Evolutionary conservation across 306 rosid species (phyloP), one percentile per base, ranked within the genome.

Genomic region (Carpinus viminea): DNA sequence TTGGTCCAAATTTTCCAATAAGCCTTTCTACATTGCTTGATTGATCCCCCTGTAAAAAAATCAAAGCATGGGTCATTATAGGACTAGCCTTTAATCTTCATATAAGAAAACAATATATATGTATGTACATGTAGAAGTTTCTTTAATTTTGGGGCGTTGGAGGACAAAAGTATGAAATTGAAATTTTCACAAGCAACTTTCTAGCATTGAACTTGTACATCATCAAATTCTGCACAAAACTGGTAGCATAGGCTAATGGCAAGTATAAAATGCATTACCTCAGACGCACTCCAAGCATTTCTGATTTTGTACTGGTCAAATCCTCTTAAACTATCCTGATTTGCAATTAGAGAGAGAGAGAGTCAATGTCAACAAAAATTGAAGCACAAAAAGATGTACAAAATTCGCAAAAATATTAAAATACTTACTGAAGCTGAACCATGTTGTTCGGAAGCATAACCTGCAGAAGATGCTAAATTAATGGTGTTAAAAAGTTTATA

Each of bases 21-120:
- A 95, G 79, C 20, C 91, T 89, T 71, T 86, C 73, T 55, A 92
- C 97, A 79, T 84, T 98, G 66, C 74, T 89, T 70, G 91, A 84
- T 68, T 77, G 90, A 79, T 77, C 91, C 74, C 80, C 90, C 96
- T 91, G 88, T 53, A 81, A 80, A 78, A 78, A 76, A 68, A 83
- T 74, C 70, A 70, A 78, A 80, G 56, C 20, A 55, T 28, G 26
- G 20, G 24, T 75, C 8, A 76, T 80, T 62, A 52, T 13, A 13
- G 52, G 51, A 21, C 52, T 12, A 48, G 52, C 12, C 52, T 11
- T 48, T 3, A 48, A 11, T 48, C 15, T 48, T 48, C 52, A 48
- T 48, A 48, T 48, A 48, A 48, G 52, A 48, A 2, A 48, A 48
- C 15, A 12, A 12, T 11, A 11, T 48, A 11, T 12, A 9, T 48